Evolutionary conservation across 129 eudicot species (phyloP).

Genomic region (Smallanthus sonchifolius): DNA sequence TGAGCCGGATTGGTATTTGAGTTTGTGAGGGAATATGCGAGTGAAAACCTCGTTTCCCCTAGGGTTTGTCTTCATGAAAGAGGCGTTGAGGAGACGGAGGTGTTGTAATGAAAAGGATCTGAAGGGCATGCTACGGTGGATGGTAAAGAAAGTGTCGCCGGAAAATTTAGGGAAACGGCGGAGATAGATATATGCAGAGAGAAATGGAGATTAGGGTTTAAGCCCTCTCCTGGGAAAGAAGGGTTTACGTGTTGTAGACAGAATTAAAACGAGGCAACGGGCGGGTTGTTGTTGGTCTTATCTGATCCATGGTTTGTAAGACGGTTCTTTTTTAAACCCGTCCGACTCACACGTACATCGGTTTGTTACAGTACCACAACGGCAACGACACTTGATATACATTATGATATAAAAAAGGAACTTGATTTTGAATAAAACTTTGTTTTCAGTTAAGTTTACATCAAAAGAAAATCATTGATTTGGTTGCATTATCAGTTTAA

Average conservation of each 20-base stretch:
- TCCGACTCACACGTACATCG: too few relatives aligned
- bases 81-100: conserved; percentile 41
- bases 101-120: conserved; percentile 35
- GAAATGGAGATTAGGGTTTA: conserved; percentile 39
- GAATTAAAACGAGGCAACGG: background rate
- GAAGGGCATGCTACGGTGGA: conserved; percentile 40
- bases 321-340: too few relatives aligned
- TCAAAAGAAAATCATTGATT: too few relatives aligned
- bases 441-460: too few relatives aligned
- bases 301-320: too few relatives aligned
- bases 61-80: conserved; percentile 41
- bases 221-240: background rate
- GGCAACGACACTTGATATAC: too few relatives aligned
- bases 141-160: conserved; percentile 7
- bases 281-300: too few relatives aligned
- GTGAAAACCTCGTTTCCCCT: conserved; percentile 37
- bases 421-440: too few relatives aligned
- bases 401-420: too few relatives aligned
- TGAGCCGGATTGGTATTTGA: conserved; percentile 37
- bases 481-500: too few relatives aligned
- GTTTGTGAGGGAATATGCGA: conserved; percentile 68
- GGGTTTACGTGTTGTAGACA: conserved; percentile 20
- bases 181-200: background rate
- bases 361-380: too few relatives aligned
- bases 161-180: conserved; percentile 21